Evolutionary conservation across 768 basidiomycete species (phyloP).

Genomic region (Hypholoma sublateritium): DNA sequence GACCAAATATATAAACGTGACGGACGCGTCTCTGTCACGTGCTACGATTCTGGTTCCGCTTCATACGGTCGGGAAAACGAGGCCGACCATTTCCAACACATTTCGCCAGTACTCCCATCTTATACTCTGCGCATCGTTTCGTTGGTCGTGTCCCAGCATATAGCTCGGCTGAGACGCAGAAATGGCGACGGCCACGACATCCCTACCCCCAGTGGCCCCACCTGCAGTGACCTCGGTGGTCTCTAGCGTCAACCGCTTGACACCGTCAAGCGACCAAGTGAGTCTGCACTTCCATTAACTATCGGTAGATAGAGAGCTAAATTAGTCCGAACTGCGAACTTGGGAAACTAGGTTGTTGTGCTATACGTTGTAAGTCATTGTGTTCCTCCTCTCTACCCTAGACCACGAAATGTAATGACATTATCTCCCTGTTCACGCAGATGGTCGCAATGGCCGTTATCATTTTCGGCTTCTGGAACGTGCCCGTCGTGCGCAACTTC

Average conservation of each 20-base stretch:
- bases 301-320: slow-evolving; percentile 13
- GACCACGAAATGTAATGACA: slow-evolving; percentile 6
- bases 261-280: slow-evolving; percentile 74
- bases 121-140: background rate
- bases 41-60: slow-evolving; percentile 2
- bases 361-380: slow-evolving; percentile 19
- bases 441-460: slow-evolving; percentile 84
- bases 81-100: slow-evolving; percentile 8
- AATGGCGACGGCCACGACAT: slow-evolving; percentile 13
- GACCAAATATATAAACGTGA: slow-evolving; percentile 12
- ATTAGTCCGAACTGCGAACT: background rate
- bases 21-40: slow-evolving; percentile 11
- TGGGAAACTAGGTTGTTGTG: slow-evolving; percentile 15
- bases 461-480: slow-evolving; percentile 87
- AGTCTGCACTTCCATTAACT: slow-evolving; percentile 21
- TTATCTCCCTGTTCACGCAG: slow-evolving; percentile 33
- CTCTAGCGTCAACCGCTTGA: slow-evolving; percentile 38
- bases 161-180: background rate
- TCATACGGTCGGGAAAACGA: slow-evolving; percentile 12
- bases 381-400: background rate
- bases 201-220: slow-evolving; percentile 44
- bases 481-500: slow-evolving; percentile 73
- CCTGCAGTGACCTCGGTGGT: slow-evolving; percentile 39
- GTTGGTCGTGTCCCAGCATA: background rate
- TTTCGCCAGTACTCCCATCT: slow-evolving; percentile 4